Evolutionary conservation across 768 basidiomycete species (phyloP).

Genomic region (Inosperma sp.): DNA sequence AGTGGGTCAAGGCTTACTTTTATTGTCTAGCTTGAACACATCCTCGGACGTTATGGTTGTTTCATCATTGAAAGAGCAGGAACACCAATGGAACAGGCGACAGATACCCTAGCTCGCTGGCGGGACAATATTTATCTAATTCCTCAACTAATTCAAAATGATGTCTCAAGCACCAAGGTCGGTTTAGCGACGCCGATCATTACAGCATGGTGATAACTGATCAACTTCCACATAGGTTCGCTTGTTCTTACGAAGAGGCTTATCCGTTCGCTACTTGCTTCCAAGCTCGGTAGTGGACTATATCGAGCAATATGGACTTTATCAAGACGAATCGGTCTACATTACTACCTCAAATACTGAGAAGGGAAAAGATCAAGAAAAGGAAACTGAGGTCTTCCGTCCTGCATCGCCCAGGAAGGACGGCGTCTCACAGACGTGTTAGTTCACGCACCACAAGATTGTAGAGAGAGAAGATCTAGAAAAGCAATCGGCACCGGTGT

Average conservation of each 20-base stretch:
- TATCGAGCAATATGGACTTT: conserved; percentile 80
- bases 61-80: conserved; percentile 95
- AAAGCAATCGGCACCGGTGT: too few species aligned
- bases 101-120: conserved; percentile 69
- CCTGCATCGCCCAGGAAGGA: conserved; percentile 27
- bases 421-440: conserved; percentile 15
- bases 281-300: conserved; percentile 91
- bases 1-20: conserved; percentile 7
- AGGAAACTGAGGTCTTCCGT: conserved; percentile 26
- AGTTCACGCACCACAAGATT: neutral
- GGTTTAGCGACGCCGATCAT: conserved; percentile 1
- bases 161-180: conserved; percentile 94
- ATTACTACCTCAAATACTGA: conserved; percentile 20
- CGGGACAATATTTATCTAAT: conserved; percentile 86
- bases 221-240: conserved; percentile 40
- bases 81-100: conserved; percentile 83
- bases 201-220: neutral
- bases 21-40: conserved; percentile 77
- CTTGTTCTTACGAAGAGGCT: conserved; percentile 70
- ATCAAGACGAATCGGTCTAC: conserved; percentile 53
- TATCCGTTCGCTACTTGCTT: conserved; percentile 85
- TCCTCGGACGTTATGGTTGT: conserved; percentile 90
- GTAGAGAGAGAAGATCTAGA: neutral
- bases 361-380: conserved; percentile 38
- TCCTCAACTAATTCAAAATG: conserved; percentile 93